A percentile compares a stretch with the other conserved stretches of the same genome.
Conservation (phyloP, 169 alveolate genomes). For the Eimeria mitis region DNA sequence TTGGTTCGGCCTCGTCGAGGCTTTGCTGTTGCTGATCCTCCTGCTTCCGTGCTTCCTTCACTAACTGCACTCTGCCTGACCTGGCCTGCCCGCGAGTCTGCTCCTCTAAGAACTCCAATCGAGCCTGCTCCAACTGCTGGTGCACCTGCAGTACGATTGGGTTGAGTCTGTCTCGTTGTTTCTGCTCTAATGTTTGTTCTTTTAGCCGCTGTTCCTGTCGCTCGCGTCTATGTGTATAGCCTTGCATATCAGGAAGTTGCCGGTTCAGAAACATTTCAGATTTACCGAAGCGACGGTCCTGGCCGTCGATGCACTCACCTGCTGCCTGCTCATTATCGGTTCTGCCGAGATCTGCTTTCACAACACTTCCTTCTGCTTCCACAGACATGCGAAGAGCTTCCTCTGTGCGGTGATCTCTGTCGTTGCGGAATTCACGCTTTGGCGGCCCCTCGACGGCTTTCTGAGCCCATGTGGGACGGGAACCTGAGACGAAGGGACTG, state of each 20-base stretch:
- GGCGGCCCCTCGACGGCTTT: background rate
- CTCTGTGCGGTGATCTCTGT: background rate
- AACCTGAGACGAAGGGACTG: background rate
- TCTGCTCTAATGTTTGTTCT: conserved; percentile 1
- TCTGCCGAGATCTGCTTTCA: background rate
- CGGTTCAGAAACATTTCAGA: background rate
- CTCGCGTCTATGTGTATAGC: background rate
- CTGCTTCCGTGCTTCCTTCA: background rate
- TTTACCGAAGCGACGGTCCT: background rate
- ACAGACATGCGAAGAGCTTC: background rate
- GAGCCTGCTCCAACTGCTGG: conserved; percentile 40
- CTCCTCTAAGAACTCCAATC: conserved; percentile 19
- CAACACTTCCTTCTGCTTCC: background rate
- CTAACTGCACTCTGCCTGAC: background rate
- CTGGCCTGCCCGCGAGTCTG: background rate
- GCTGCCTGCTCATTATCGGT: background rate
- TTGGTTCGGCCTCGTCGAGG: background rate
- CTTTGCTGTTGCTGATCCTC: background rate
- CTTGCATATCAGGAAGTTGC: background rate
- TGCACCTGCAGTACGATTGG: conserved; percentile 48
- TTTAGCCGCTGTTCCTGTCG: conserved; percentile 1
- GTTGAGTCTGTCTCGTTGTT: background rate
- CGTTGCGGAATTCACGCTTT: background rate
- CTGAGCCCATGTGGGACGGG: conserved; percentile 16
- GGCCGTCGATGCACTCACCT: background rate